Evolutionary conservation across 495 filamentous ascomycete species (phyloP).

Genomic region (Glonium stellatum): DNA sequence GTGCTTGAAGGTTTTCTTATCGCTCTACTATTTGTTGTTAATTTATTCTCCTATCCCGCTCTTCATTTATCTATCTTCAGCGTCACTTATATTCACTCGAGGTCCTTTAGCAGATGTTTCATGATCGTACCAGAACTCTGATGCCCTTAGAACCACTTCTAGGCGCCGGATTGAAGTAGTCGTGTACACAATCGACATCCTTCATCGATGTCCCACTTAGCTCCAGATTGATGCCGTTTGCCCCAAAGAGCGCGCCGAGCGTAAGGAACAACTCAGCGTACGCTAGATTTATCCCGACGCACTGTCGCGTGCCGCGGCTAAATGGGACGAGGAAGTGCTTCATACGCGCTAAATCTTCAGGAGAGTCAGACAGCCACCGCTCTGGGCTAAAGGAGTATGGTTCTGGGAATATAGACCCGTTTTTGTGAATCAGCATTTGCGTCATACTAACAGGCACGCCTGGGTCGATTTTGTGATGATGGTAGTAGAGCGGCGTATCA

Average conservation of each 20-base stretch:
- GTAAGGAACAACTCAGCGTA: constrained; percentile 7
- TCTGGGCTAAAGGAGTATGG: constrained; percentile 37
- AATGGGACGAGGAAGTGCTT: constrained; percentile 42
- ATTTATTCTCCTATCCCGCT: no score
- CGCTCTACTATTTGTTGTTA: no score
- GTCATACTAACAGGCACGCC: background rate
- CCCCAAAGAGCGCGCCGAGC: constrained; percentile 3
- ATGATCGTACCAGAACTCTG: no score
- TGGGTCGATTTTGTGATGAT: background rate
- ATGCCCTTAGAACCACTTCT: no score
- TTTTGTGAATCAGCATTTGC: constrained; percentile 17
- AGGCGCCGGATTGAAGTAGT: background rate
- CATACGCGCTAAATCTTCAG: constrained; percentile 9
- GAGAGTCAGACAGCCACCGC: constrained; percentile 37
- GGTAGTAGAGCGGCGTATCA: constrained; percentile 38
- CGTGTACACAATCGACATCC: constrained; percentile 2
- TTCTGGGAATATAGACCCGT: background rate
- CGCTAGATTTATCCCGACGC: constrained; percentile 39
- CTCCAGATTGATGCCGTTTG: background rate
- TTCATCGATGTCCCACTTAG: constrained; percentile 6
- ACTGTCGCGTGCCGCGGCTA: constrained; percentile 41
- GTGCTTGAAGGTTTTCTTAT: no score
- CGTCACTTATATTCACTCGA: no score
- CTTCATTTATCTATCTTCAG: no score
- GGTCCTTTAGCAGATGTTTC: no score